A percentile compares a stretch with the other conserved stretches of the same genome.
These are phyloP conservation scores for Prunus campanulata DNA, from an alignment of 306 rosid genomes.

Conservation along the genomic window DNA sequence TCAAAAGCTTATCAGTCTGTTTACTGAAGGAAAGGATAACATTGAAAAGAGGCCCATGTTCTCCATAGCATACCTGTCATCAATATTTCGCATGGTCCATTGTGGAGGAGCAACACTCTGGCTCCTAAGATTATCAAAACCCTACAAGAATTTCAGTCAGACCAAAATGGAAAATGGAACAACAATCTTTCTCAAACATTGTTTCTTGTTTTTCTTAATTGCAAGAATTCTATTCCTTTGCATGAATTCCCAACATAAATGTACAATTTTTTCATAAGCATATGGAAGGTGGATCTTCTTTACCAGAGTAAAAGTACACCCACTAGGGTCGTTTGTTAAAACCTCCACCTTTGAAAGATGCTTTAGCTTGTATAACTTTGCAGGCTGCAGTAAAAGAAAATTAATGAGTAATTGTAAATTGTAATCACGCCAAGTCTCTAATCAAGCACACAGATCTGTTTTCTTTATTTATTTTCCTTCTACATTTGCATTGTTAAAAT, in stretches of 20 bases:
- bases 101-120: constrained; percentile 91
- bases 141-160: constrained; percentile 51
- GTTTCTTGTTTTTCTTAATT: constrained; percentile 23
- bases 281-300: constrained; percentile 47
- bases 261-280: constrained; percentile 6
- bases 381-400: constrained; percentile 60
- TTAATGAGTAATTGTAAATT: background rate
- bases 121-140: constrained; percentile 89
- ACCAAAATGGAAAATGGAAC: background rate
- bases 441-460: background rate
- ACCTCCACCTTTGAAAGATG: constrained; percentile 96
- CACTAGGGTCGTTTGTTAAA: constrained; percentile 76
- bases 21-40: constrained; percentile 1
- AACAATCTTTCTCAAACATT: background rate
- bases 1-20: constrained; percentile 17
- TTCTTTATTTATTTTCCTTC: background rate
- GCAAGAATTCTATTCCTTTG: background rate
- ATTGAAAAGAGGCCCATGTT: background rate
- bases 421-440: background rate
- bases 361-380: constrained; percentile 90
- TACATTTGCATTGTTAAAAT: no score
- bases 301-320: constrained; percentile 93
- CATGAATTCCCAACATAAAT: background rate
- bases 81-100: constrained; percentile 95
- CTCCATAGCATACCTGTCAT: constrained; percentile 65